These are phyloP conservation scores for Phytophthora kernoviae DNA, from an alignment of 352 stramenopile genomes.

Conservation along the genomic window DNA sequence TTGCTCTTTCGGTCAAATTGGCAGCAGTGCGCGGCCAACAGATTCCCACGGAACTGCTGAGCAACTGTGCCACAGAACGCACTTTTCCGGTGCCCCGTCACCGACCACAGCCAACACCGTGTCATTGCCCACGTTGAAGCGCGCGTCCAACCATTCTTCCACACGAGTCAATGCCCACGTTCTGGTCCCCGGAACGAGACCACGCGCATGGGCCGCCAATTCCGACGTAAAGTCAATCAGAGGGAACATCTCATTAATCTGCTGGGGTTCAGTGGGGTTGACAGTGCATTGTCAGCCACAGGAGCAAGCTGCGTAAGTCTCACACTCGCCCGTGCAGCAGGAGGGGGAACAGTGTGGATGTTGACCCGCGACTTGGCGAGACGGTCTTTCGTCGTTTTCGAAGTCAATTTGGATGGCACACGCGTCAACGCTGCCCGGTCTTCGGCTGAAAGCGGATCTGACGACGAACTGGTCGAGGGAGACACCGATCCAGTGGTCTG, in stretches of 20 bases:
- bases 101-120: conserved; percentile 70
- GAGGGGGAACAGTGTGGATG: conserved; percentile 15
- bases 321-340: conserved; percentile 25
- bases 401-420: conserved; percentile 53
- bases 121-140: conserved; percentile 66
- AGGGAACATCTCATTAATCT: conserved; percentile 87
- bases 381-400: conserved; percentile 49
- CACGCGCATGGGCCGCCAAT: conserved; percentile 44
- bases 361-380: conserved; percentile 51
- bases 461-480: conserved; percentile 30
- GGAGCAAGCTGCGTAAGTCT: conserved; percentile 68
- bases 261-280: conserved; percentile 63
- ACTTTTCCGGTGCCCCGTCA: conserved; percentile 71
- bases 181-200: conserved; percentile 53
- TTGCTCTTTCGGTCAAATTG: conserved; percentile 82
- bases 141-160: conserved; percentile 77
- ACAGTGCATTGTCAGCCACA: conserved; percentile 71
- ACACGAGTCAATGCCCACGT: conserved; percentile 73
- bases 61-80: conserved; percentile 56
- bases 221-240: conserved; percentile 70
- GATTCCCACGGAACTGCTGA: conserved; percentile 55
- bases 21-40: conserved; percentile 73
- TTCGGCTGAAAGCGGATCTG: conserved; percentile 41
- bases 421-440: conserved; percentile 53
- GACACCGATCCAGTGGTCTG: conserved; percentile 14